Conservation (phyloP, 164 flowering plant species). For the Berberis thunbergii region DNA sequence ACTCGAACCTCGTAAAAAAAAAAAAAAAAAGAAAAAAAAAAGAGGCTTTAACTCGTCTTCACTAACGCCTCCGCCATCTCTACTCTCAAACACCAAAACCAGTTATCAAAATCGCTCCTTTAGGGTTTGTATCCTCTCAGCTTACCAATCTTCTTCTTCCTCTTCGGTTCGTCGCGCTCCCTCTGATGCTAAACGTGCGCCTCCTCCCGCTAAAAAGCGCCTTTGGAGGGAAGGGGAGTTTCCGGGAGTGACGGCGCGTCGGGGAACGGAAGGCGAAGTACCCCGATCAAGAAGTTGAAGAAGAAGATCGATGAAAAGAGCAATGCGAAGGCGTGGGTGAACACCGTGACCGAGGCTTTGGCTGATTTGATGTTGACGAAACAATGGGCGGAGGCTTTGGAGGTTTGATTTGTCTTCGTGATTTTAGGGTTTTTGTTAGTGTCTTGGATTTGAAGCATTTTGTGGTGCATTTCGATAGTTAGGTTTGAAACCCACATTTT, state of each 20-base stretch:
- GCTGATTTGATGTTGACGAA: constrained; percentile 56
- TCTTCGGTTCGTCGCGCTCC: constrained; percentile 10
- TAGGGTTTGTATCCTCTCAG: too few species aligned
- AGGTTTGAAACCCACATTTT: too few species aligned
- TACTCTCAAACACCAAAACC: too few species aligned
- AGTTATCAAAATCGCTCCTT: too few species aligned
- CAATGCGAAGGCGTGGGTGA: constrained; percentile 69
- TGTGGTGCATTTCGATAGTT: too few species aligned
- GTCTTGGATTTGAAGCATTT: neutral
- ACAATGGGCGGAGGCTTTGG: constrained; percentile 74
- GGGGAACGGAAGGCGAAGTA: constrained; percentile 11
- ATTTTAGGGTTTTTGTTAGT: neutral
- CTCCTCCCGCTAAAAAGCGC: constrained; percentile 30
- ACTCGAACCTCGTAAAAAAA: too few species aligned
- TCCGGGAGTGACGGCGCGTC: constrained; percentile 41
- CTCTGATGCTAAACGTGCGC: neutral
- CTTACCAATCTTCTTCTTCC: constrained; percentile 4
- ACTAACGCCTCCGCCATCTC: too few species aligned
- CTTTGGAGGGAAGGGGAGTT: constrained; percentile 87
- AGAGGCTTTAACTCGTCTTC: too few species aligned
- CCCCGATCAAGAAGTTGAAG: constrained; percentile 70
- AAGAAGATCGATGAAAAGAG: constrained; percentile 60
- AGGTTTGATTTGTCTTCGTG: constrained; percentile 28
- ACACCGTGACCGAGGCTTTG: constrained; percentile 76
- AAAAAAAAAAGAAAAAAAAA: too few species aligned